phyloP scores from a whole-genome alignment of 768 basidiomycete genomes.

The Hygrocybe coccinea region DNA sequence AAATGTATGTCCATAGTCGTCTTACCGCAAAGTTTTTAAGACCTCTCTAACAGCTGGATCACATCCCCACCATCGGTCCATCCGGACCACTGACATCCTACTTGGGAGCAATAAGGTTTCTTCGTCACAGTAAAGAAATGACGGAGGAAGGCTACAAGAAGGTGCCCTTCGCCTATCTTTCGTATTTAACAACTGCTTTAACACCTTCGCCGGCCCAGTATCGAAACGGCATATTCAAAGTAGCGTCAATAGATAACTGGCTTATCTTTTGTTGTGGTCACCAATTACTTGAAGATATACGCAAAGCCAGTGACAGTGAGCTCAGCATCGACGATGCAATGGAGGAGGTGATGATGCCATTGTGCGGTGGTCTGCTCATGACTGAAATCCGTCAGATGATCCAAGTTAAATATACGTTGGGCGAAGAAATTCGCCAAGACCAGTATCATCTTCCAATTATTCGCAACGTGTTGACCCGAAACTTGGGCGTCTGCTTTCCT shows the following conservation, averaged over 20 bases:
- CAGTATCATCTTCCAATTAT: slow-evolving; percentile 38
- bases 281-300: slow-evolving; percentile 28
- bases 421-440: slow-evolving; percentile 27
- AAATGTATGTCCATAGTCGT: too few species aligned
- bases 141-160: slow-evolving; percentile 17
- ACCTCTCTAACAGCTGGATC: slow-evolving; percentile 7
- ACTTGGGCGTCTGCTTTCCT: slow-evolving; percentile 30
- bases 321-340: slow-evolving; percentile 26
- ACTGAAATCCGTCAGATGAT: slow-evolving; percentile 17
- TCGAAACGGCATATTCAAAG: slow-evolving; percentile 20
- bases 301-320: slow-evolving; percentile 29
- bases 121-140: slow-evolving; percentile 12
- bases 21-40: too few species aligned
- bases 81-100: slow-evolving; percentile 15
- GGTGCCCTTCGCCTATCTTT: neutral
- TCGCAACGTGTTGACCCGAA: slow-evolving; percentile 33
- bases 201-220: neutral
- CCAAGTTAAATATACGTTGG: slow-evolving; percentile 34
- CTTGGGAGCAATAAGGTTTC: slow-evolving; percentile 14
- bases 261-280: slow-evolving; percentile 27
- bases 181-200: neutral
- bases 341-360: slow-evolving; percentile 22
- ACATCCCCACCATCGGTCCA: slow-evolving; percentile 17
- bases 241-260: slow-evolving; percentile 26
- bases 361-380: neutral